Evolutionary conservation across 495 filamentous ascomycete species (phyloP), one percentile per base, ranked within the genome.

Genomic region (Penicillium longicatenatum): DNA sequence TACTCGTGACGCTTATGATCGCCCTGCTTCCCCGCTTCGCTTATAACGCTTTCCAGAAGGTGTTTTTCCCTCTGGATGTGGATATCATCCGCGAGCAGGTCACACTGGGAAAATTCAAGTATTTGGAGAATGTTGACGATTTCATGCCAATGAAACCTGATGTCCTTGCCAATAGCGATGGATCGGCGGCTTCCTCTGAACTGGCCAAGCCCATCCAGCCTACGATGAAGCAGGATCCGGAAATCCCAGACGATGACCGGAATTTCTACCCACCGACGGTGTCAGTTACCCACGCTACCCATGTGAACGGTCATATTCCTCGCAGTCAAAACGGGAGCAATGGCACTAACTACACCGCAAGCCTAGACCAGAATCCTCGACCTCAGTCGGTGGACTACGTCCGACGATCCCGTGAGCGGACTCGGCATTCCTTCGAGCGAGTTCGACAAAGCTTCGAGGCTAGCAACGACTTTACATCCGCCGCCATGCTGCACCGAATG

Each of bases 11-110:
- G 1, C 82, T 89, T 8, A 81, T 87, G 51, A 81, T 95, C 17
- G 91, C 88, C 67, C 72, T 99, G 44, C 82, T 95, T 9, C 95
- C 95, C 20, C 86, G 94, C 8, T 91, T 97, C 71, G 79, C 85
- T 22, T 75, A 88, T 73, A 99, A 99, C 75, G 74, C 86, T 30
- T 71, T 94, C 24, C 93, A 97, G 72, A 99, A 99, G 73, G 86
- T 96, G 41, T 96, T 88, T 75, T 89, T 91, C 70, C 95, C 95
- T 6, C 84, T 84, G 47, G 95, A 99, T 64, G 86, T 97, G 52
- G 95, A 99, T 69, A 96, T 99, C 64, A 86, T 99, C 64, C 90
- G 95, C 30, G 95, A 99, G 73, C 90, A 96, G 75, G 82, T 94
- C 52, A 84, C 84, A 44, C 80, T 83, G 63, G 94, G 94, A 53